Evolutionary conservation across 768 basidiomycete genomes (phyloP).

Genomic region (Lactarius vividus): DNA sequence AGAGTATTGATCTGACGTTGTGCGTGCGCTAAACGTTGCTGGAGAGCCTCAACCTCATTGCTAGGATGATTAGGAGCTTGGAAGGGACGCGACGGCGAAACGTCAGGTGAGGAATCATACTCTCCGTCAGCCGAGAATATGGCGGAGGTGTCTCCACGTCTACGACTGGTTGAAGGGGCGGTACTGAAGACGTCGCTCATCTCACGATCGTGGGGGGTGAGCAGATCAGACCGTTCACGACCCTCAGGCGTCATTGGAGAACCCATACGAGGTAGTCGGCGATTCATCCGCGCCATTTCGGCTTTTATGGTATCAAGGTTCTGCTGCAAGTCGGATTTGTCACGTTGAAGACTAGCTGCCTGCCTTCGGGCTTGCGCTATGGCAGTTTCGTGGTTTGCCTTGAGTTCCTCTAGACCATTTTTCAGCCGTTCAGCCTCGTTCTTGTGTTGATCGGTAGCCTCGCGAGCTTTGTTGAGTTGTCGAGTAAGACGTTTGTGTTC

Average conservation of each 20-base stretch:
- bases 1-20: constrained; percentile 83
- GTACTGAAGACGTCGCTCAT: constrained; percentile 67
- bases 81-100: constrained; percentile 59
- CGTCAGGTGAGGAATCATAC: constrained; percentile 58
- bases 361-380: constrained; percentile 88
- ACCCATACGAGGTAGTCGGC: constrained; percentile 61
- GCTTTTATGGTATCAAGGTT: constrained; percentile 72
- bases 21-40: constrained; percentile 80
- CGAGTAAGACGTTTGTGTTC: constrained; percentile 83
- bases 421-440: constrained; percentile 77
- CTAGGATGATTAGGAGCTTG: constrained; percentile 70
- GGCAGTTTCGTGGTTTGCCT: constrained; percentile 91
- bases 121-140: constrained; percentile 44
- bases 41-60: constrained; percentile 78
- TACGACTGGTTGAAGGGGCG: constrained; percentile 56
- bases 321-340: constrained; percentile 89
- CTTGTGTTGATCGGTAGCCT: constrained; percentile 80
- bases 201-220: constrained; percentile 57
- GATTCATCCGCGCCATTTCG: constrained; percentile 63
- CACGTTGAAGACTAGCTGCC: constrained; percentile 82
- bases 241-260: constrained; percentile 73
- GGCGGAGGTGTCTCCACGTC: constrained; percentile 51
- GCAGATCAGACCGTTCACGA: constrained; percentile 30
- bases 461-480: constrained; percentile 67
- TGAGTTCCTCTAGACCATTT: constrained; percentile 64